phyloP scores from a whole-genome alignment of 2,329 filamentous ascomycete species.

The Coniochaeta pulveracea region DNA sequence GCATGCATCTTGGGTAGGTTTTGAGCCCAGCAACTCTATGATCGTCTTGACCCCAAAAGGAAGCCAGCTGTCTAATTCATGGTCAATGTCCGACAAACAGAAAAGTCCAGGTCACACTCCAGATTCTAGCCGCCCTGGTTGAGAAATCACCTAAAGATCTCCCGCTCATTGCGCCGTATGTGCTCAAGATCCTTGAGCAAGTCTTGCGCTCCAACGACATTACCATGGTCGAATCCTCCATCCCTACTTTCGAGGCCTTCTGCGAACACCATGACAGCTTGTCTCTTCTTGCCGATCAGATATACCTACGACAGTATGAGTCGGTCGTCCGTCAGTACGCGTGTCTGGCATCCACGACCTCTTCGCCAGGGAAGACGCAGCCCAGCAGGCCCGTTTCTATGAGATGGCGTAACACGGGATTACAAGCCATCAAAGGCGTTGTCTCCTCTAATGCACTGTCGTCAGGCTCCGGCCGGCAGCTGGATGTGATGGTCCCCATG shows the following conservation, averaged over 20 bases:
- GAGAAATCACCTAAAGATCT: slow-evolving; percentile 88
- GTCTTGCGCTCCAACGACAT: slow-evolving; percentile 81
- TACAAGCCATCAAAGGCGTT: slow-evolving; percentile 71
- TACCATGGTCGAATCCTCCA: slow-evolving; percentile 82
- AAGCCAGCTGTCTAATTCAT: background rate
- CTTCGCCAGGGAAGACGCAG: slow-evolving; percentile 36
- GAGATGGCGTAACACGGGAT: slow-evolving; percentile 63
- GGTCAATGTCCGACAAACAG: slow-evolving; percentile 30
- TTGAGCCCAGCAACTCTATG: no score
- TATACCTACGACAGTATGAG: slow-evolving; percentile 73
- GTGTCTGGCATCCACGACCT: slow-evolving; percentile 59
- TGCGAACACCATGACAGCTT: slow-evolving; percentile 83
- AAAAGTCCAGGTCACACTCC: slow-evolving; percentile 88
- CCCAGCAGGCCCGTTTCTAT: slow-evolving; percentile 64
- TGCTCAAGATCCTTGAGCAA: slow-evolving; percentile 73
- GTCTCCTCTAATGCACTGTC: slow-evolving; percentile 70
- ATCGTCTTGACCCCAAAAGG: background rate
- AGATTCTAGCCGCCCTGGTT: slow-evolving; percentile 83
- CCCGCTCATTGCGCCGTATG: slow-evolving; percentile 73
- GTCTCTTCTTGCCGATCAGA: slow-evolving; percentile 73
- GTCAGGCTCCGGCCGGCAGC: slow-evolving; percentile 63
- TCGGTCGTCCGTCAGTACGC: slow-evolving; percentile 73
- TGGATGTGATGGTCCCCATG: slow-evolving; percentile 70
- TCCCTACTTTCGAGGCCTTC: slow-evolving; percentile 77
- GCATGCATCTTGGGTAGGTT: slow-evolving; percentile 73